A percentile compares a stretch with the other conserved stretches of the same genome.
phyloP scores from a whole-genome alignment of 441 rosid species.

The Pelargonium cotyledonis region DNA sequence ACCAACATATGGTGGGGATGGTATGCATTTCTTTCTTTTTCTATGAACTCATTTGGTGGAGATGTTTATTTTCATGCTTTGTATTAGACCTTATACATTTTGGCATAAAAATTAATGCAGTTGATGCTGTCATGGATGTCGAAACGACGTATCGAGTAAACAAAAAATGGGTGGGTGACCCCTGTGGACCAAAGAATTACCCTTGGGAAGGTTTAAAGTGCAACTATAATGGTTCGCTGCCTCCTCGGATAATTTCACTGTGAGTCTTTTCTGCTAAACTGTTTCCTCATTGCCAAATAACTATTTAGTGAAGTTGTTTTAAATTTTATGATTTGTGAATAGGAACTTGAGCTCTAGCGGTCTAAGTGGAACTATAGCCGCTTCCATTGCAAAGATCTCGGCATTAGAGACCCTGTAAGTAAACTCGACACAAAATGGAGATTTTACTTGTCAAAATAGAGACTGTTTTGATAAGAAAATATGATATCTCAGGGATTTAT shows the following conservation, averaged over 20 bases:
- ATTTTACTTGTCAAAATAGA: too few species aligned
- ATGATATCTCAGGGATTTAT: not conserved
- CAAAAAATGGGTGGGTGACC: not conserved
- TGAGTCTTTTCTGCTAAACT: not conserved
- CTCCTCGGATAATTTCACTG: not conserved
- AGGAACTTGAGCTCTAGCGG: not conserved
- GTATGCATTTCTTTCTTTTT: constrained; percentile 10
- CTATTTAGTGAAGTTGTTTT: too few species aligned
- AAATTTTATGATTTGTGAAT: not conserved
- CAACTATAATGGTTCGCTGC: not conserved
- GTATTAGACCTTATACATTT: not conserved
- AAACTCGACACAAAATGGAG: not conserved
- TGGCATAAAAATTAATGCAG: constrained; percentile 9
- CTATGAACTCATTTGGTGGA: not conserved
- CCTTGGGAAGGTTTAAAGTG: not conserved
- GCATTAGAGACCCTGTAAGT: not conserved
- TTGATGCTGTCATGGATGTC: constrained; percentile 1
- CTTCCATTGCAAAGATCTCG: not conserved
- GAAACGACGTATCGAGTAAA: not conserved
- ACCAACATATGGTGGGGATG: constrained; percentile 12
- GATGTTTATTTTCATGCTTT: not conserved
- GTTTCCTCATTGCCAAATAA: too few species aligned
- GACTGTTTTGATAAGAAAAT: too few species aligned
- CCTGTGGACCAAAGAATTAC: not conserved
- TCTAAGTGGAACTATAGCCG: not conserved